These are phyloP conservation scores for Aspergillus tanneri DNA, from an alignment of 2,329 filamentous ascomycete species.

Conservation along the genomic window DNA sequence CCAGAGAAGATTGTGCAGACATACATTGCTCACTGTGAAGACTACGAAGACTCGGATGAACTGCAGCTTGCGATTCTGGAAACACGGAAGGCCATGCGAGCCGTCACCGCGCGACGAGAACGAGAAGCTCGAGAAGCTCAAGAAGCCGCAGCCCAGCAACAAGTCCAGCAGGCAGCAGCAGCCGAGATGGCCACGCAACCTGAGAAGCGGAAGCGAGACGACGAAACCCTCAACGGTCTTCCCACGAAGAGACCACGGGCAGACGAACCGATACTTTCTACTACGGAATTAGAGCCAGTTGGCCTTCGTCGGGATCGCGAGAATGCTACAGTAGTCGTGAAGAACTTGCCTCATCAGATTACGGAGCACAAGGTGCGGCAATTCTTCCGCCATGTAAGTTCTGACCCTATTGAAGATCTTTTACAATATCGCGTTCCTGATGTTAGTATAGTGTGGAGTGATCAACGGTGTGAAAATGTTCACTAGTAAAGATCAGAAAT, in stretches of 20 bases:
- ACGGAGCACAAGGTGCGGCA: conserved; percentile 74
- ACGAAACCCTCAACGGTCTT: conserved; percentile 52
- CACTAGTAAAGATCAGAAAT: conserved; percentile 59
- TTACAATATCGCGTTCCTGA: conserved; percentile 11
- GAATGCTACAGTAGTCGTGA: conserved; percentile 79
- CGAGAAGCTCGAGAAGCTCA: conserved; percentile 64
- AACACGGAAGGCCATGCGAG: conserved; percentile 67
- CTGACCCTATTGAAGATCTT: not conserved
- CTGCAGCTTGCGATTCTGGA: conserved; percentile 72
- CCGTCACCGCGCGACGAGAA: conserved; percentile 62
- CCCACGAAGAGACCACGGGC: conserved; percentile 66
- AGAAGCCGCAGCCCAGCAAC: conserved; percentile 49
- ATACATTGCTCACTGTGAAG: conserved; percentile 65
- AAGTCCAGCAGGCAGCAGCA: conserved; percentile 25
- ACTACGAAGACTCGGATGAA: conserved; percentile 77
- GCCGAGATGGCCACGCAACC: conserved; percentile 27
- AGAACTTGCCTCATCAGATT: conserved; percentile 68
- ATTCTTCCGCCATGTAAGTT: conserved; percentile 74
- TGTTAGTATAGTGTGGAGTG: conserved; percentile 61
- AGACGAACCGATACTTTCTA: conserved; percentile 37
- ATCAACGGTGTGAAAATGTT: conserved; percentile 75
- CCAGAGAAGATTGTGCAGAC: conserved; percentile 51
- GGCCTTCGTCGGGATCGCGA: conserved; percentile 78
- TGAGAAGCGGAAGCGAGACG: conserved; percentile 70
- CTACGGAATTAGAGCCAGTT: conserved; percentile 31